Conservation (phyloP, 169 alveolate species). For the Plasmodium coatneyi region DNA sequence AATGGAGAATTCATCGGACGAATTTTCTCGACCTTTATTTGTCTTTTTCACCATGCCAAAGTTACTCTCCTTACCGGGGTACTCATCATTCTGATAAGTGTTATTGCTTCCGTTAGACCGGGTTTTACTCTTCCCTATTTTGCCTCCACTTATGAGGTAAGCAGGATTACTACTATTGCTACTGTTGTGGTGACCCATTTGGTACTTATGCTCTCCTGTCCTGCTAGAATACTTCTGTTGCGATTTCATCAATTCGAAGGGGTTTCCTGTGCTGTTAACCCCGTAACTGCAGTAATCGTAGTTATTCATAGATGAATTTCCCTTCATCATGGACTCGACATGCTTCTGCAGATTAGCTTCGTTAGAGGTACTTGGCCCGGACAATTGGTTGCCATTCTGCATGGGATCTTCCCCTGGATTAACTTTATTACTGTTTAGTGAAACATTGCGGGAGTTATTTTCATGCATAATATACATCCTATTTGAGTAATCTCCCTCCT, state of each 20-base stretch:
- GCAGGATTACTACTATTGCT: background rate
- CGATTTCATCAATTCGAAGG: background rate
- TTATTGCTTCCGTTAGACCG: background rate
- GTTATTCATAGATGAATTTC: background rate
- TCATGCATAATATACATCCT: background rate
- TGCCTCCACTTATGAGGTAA: background rate
- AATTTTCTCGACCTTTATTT: background rate
- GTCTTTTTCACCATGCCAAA: background rate
- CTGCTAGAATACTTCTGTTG: background rate
- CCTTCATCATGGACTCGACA: background rate
- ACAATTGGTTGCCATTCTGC: background rate
- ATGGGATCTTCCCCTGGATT: background rate
- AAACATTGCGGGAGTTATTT: background rate
- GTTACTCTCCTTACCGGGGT: background rate
- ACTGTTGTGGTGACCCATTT: background rate
- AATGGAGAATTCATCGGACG: background rate
- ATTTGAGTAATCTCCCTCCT: background rate
- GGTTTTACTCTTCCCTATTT: background rate
- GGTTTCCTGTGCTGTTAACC: background rate
- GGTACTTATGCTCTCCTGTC: background rate
- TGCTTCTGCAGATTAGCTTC: background rate
- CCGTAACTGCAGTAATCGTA: constrained; percentile 5
- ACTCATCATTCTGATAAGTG: background rate
- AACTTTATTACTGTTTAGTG: background rate
- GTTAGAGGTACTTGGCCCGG: background rate